Conservation (phyloP, 2,329 filamentous ascomycete genomes). For the Lachnellula hyalina region DNA sequence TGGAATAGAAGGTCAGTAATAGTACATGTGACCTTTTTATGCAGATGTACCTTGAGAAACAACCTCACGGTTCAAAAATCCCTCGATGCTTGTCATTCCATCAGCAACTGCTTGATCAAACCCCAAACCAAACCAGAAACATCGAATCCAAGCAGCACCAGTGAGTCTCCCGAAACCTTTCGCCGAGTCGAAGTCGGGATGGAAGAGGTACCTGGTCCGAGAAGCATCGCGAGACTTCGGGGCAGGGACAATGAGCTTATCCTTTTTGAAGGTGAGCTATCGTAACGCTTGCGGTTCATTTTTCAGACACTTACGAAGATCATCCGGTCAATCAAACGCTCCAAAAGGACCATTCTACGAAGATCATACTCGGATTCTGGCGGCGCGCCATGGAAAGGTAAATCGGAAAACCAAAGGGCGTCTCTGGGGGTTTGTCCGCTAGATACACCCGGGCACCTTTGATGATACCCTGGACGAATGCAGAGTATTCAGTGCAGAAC, state of each 20-base stretch:
- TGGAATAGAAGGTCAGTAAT: not conserved
- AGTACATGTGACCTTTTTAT: not conserved
- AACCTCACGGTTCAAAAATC: not conserved
- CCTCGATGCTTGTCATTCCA: slow-evolving; percentile 1
- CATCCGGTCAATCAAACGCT: slow-evolving; percentile 1
- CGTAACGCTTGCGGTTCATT: not conserved
- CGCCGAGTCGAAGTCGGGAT: not conserved
- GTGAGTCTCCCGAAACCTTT: not conserved
- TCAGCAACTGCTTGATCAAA: not conserved
- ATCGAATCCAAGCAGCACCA: not conserved
- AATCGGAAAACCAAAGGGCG: not conserved
- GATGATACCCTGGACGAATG: not conserved
- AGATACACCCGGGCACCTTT: not conserved
- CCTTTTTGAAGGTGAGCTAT: not conserved
- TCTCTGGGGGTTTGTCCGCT: not conserved
- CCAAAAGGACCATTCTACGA: not conserved
- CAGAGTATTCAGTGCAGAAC: not conserved
- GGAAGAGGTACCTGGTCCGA: not conserved
- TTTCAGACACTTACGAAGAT: not conserved
- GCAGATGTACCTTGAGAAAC: slow-evolving; percentile 1
- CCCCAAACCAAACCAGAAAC: not conserved
- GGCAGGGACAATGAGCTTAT: not conserved
- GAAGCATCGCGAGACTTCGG: not conserved
- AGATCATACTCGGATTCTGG: not conserved
- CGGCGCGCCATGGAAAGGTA: not conserved